phyloP scores from a whole-genome alignment of 202 grass and related monocot genomes.

The Brachypodium distachyon region DNA sequence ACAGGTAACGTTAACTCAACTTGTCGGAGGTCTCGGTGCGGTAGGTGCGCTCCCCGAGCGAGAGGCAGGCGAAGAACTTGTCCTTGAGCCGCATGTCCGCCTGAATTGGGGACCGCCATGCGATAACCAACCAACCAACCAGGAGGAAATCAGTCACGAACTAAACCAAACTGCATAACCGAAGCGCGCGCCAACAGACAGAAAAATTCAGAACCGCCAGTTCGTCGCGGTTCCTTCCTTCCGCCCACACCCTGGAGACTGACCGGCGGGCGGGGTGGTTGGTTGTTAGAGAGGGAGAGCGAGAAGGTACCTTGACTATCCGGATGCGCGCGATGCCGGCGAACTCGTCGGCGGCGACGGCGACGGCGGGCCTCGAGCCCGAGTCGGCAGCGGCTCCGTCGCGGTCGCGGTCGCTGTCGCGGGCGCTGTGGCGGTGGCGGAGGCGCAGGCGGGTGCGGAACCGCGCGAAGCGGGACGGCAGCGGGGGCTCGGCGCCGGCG shows the following conservation, averaged over 20 bases:
- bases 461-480: slow-evolving; percentile 58
- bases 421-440: no score
- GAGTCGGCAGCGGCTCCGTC: not conserved
- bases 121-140: not conserved
- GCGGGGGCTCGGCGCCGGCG: not conserved
- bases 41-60: slow-evolving; percentile 84
- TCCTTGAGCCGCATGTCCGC: slow-evolving; percentile 94
- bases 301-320: slow-evolving; percentile 38
- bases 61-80: slow-evolving; percentile 90
- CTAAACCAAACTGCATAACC: not conserved
- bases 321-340: slow-evolving; percentile 81
- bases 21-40: slow-evolving; percentile 76
- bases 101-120: slow-evolving; percentile 37
- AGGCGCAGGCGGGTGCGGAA: slow-evolving; percentile 54
- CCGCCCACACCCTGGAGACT: not conserved
- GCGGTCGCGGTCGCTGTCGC: slow-evolving; percentile 1
- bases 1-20: no score
- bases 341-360: slow-evolving; percentile 51
- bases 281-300: not conserved
- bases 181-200: not conserved
- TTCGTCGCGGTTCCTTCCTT: not conserved
- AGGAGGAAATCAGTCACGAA: no score
- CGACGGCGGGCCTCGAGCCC: slow-evolving; percentile 8
- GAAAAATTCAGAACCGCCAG: not conserved
- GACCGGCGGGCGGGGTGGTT: not conserved